Evolutionary conservation across 768 basidiomycete genomes (phyloP).

Genomic region (Leucocoprinus birnbaumii): DNA sequence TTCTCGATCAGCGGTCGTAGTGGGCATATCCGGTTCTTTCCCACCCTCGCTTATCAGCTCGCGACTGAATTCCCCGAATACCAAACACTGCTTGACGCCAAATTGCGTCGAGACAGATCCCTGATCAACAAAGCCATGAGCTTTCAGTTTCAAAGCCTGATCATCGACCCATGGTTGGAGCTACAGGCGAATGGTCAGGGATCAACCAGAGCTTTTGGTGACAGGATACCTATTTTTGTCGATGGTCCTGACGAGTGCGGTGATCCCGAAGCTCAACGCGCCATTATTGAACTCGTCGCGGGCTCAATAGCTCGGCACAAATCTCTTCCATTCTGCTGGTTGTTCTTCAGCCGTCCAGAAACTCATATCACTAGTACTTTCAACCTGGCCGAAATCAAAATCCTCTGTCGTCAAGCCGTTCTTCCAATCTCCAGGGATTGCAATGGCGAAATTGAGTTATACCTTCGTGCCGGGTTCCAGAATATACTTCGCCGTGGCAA

Average conservation of each 20-base stretch:
- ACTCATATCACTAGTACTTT: neutral
- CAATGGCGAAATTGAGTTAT: slow-evolving; percentile 7
- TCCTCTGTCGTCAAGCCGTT: neutral
- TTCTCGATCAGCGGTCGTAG: slow-evolving; percentile 1
- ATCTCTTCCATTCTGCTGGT: neutral
- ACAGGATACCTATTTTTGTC: neutral
- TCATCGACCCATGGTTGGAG: neutral
- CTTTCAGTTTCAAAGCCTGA: neutral
- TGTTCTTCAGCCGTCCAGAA: slow-evolving; percentile 4
- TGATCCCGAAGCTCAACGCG: neutral
- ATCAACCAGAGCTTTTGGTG: neutral
- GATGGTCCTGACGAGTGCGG: slow-evolving; percentile 5
- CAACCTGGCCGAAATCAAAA: neutral
- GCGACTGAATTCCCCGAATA: neutral
- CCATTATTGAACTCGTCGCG: slow-evolving; percentile 4
- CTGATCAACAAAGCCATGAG: neutral
- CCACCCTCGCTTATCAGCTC: slow-evolving; percentile 11
- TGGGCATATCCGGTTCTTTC: neutral
- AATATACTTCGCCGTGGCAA: neutral
- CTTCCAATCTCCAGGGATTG: neutral
- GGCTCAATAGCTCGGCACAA: neutral
- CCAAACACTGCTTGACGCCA: neutral
- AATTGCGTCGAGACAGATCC: neutral
- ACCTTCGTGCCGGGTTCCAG: slow-evolving; percentile 1
- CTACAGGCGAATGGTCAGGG: neutral